Evolutionary conservation across 1,284 basidiomycete genomes (phyloP).

Genomic region (Heterobasidion occidentale): DNA sequence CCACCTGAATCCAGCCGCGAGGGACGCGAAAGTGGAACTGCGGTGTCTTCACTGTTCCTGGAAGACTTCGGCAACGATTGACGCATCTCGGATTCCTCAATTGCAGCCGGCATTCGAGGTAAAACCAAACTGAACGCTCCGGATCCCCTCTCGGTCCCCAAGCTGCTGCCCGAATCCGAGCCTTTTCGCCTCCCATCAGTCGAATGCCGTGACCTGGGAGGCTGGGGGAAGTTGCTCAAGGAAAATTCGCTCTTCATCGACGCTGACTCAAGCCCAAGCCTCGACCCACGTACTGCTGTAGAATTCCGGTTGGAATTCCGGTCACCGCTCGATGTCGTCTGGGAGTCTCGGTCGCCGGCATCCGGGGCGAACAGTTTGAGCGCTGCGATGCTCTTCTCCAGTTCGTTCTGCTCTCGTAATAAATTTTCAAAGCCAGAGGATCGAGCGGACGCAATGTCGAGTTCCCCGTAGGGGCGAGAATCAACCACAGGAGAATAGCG

Average conservation of each 20-base stretch:
- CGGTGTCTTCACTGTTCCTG: constrained; percentile 19
- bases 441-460: constrained; percentile 15
- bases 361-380: constrained; percentile 39
- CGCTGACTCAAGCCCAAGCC: constrained; percentile 16
- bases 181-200: constrained; percentile 2
- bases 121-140: constrained; percentile 13
- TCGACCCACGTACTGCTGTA: neutral
- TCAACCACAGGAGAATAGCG: constrained; percentile 2
- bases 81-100: constrained; percentile 4
- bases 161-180: neutral
- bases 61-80: constrained; percentile 24
- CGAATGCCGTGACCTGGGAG: constrained; percentile 33
- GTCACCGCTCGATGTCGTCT: neutral
- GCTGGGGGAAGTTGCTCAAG: constrained; percentile 60
- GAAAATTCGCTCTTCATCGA: constrained; percentile 56
- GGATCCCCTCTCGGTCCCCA: neutral
- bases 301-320: constrained; percentile 4
- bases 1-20: constrained; percentile 33
- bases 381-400: constrained; percentile 57
- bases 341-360: neutral
- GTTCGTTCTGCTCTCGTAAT: constrained; percentile 51
- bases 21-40: constrained; percentile 9
- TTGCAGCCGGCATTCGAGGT: constrained; percentile 18
- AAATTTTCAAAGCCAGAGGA: constrained; percentile 37
- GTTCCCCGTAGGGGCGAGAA: neutral